Evolutionary conservation across 495 filamentous ascomycete species (phyloP).

Genomic region (Penicillium silybi): DNA sequence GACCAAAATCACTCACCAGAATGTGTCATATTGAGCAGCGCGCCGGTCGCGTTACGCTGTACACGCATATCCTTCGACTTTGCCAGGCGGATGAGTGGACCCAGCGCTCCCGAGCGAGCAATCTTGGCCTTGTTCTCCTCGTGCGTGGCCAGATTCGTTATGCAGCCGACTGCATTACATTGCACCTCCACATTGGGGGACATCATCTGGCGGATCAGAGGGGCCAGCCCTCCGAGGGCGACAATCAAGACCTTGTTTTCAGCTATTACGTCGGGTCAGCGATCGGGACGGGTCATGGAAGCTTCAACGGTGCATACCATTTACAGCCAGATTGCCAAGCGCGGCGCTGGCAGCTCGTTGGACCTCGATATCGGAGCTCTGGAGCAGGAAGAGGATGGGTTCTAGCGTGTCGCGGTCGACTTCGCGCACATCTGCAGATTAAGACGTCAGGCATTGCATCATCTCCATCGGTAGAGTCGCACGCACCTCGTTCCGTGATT

Average conservation of each 20-base stretch:
- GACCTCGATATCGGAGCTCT: constrained; percentile 94
- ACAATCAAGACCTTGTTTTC: constrained; percentile 98
- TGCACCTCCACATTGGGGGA: constrained; percentile 98
- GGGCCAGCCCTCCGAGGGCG: constrained; percentile 79
- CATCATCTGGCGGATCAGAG: constrained; percentile 97
- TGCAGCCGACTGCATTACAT: constrained; percentile 98
- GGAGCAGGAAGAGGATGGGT: constrained; percentile 90
- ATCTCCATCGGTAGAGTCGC: not conserved
- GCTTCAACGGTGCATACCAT: constrained; percentile 59
- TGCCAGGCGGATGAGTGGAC: constrained; percentile 83
- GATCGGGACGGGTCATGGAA: not conserved
- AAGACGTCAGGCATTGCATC: constrained; percentile 11
- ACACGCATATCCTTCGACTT: constrained; percentile 99
- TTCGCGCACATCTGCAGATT: constrained; percentile 78
- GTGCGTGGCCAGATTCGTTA: constrained; percentile 95
- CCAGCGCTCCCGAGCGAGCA: constrained; percentile 87
- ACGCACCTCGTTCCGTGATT: constrained; percentile 93
- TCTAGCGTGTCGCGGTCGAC: constrained; percentile 93
- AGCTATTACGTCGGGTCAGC: constrained; percentile 63
- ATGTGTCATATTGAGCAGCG: constrained; percentile 97
- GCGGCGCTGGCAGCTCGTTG: constrained; percentile 96
- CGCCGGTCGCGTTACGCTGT: constrained; percentile 94
- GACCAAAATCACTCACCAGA: constrained; percentile 60
- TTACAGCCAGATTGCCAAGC: constrained; percentile 92
- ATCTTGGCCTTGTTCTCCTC: constrained; percentile 99